Conservation (phyloP, 208 protist genomes). For the Crithidia brevicula region DNA sequence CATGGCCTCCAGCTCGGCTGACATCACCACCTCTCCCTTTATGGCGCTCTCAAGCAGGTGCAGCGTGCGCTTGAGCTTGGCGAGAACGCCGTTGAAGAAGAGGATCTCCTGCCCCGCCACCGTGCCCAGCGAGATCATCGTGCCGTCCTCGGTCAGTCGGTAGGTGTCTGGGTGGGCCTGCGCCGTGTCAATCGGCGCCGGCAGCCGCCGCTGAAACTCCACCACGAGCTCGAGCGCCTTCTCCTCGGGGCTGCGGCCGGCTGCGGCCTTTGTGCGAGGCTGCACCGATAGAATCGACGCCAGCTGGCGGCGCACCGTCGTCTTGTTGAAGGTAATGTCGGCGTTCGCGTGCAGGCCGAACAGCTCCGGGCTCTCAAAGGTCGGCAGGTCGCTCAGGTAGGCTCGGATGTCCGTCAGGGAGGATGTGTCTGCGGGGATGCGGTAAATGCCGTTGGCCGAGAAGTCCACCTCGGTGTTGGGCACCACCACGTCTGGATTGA, state of each 20-base stretch:
- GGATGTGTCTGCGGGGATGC: constrained; percentile 77
- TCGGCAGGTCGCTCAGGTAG: constrained; percentile 88
- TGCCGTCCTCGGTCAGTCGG: constrained; percentile 80
- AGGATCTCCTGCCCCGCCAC: constrained; percentile 92
- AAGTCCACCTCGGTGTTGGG: constrained; percentile 72
- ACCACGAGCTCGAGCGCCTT: constrained; percentile 77
- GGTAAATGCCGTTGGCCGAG: constrained; percentile 85
- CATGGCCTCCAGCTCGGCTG: constrained; percentile 89
- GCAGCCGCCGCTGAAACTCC: constrained; percentile 85
- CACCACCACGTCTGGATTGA: constrained; percentile 66
- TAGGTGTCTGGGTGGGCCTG: constrained; percentile 86
- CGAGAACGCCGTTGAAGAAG: constrained; percentile 88
- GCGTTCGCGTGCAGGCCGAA: constrained; percentile 97
- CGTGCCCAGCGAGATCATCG: constrained; percentile 92
- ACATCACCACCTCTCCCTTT: constrained; percentile 94
- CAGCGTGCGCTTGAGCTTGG: constrained; percentile 76
- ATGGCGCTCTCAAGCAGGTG: constrained; percentile 78
- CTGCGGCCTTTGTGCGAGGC: constrained; percentile 73
- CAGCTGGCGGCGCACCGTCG: constrained; percentile 88
- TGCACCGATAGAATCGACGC: constrained; percentile 90
- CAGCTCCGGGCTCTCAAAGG: constrained; percentile 93
- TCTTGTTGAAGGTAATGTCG: constrained; percentile 93
- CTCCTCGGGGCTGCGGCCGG: constrained; percentile 55
- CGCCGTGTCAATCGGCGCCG: constrained; percentile 80
- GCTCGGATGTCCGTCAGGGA: constrained; percentile 64